Evolutionary conservation across 192 early-diverging fungal genomes (phyloP).

Genomic region (Entophlyctis helioformis): DNA sequence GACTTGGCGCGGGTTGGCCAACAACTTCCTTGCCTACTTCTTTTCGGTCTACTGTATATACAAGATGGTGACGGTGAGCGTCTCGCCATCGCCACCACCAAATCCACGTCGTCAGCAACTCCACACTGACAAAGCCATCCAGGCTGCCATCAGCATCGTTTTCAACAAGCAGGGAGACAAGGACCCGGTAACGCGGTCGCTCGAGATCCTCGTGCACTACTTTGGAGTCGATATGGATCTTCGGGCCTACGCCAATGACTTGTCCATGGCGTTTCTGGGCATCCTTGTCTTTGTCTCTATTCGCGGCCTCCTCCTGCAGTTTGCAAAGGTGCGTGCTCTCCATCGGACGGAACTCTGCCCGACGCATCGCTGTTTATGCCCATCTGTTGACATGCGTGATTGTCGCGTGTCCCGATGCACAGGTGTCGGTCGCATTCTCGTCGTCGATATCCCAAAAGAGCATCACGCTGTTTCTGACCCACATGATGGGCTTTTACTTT

Average conservation of each 20-base stretch:
- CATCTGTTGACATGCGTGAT: too few relatives aligned
- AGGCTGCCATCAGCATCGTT: constrained; percentile 68
- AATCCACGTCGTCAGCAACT: not conserved
- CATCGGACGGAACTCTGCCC: too few relatives aligned
- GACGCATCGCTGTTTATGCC: too few relatives aligned
- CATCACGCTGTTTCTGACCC: constrained; percentile 67
- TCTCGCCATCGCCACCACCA: not conserved
- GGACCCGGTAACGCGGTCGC: constrained; percentile 70
- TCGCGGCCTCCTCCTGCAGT: constrained; percentile 73
- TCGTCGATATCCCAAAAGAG: constrained; percentile 60
- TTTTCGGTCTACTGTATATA: constrained; percentile 87
- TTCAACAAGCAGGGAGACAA: constrained; percentile 60
- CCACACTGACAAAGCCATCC: not conserved
- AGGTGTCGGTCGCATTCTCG: constrained; percentile 40
- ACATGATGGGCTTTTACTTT: constrained; percentile 90
- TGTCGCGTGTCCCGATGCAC: too few relatives aligned
- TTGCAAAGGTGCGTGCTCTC: constrained; percentile 54
- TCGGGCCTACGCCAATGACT: constrained; percentile 77
- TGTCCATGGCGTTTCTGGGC: constrained; percentile 85
- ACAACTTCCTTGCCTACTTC: constrained; percentile 70
- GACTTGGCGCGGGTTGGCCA: too few relatives aligned
- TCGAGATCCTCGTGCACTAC: constrained; percentile 60
- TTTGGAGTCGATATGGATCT: constrained; percentile 52
- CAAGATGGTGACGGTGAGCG: constrained; percentile 63
- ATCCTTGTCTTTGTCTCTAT: constrained; percentile 82